Conservation (phyloP, 2,329 filamentous ascomycete species). For the Cytospora mali region DNA sequence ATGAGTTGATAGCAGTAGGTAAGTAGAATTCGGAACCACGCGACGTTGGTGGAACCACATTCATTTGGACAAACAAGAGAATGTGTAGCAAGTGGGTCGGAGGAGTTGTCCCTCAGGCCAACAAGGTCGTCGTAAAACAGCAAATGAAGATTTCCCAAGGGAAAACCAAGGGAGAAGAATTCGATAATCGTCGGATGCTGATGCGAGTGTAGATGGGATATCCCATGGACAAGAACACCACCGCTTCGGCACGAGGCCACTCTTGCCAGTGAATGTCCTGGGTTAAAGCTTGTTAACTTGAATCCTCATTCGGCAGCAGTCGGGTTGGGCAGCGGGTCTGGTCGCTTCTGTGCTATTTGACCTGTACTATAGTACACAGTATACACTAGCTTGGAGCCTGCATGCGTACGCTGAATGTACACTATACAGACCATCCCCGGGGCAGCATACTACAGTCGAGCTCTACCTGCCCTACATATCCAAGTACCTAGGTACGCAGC, state of each 20-base stretch:
- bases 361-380: too few relatives aligned
- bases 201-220: not conserved
- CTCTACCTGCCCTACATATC: too few relatives aligned
- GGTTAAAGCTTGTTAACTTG: not conserved
- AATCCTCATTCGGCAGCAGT: not conserved
- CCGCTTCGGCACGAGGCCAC: conserved; percentile 2
- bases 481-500: not conserved
- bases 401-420: not conserved
- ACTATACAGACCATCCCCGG: not conserved
- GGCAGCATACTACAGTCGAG: not conserved
- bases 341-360: too few relatives aligned
- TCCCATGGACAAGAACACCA: conserved; percentile 10
- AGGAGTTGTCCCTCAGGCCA: conserved; percentile 1
- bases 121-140: conserved; percentile 9
- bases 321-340: not conserved
- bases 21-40: not conserved
- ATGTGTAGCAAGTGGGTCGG: conserved; percentile 13
- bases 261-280: not conserved
- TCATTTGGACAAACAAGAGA: conserved; percentile 20
- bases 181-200: not conserved
- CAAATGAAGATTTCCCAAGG: conserved; percentile 5
- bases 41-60: conserved; percentile 9
- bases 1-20: not conserved
- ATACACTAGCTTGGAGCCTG: not conserved
- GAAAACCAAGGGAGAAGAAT: not conserved